These are phyloP conservation scores for Tephrocybe sp. DNA, from an alignment of 768 basidiomycete genomes.

Conservation along the genomic window DNA sequence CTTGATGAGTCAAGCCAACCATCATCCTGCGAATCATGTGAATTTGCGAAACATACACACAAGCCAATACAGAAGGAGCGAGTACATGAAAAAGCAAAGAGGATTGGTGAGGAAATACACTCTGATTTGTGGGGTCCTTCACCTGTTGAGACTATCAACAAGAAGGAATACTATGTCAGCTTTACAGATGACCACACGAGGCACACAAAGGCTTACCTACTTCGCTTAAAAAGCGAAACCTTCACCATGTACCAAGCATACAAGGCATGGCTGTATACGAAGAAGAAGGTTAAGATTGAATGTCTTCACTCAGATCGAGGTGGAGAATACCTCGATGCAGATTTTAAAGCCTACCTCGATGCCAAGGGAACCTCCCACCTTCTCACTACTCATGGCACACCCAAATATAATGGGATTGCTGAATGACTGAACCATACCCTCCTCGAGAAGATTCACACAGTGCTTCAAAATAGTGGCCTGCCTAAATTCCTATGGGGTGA, in stretches of 20 bases:
- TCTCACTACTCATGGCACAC: constrained; percentile 34
- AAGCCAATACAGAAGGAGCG: background rate
- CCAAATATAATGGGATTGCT: constrained; percentile 36
- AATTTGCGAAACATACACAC: background rate
- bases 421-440: constrained; percentile 33
- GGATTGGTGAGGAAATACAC: background rate
- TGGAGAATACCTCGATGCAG: constrained; percentile 31
- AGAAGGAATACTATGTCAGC: constrained; percentile 6
- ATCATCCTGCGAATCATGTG: background rate
- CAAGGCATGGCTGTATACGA: constrained; percentile 5
- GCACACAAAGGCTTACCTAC: background rate
- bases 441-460: constrained; percentile 20
- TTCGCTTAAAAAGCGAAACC: constrained; percentile 1
- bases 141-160: constrained; percentile 6
- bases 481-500: constrained; percentile 36
- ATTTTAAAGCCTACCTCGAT: constrained; percentile 24
- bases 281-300: background rate
- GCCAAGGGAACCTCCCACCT: constrained; percentile 29
- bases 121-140: constrained; percentile 8
- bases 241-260: background rate
- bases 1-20: constrained; percentile 13
- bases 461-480: constrained; percentile 25
- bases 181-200: constrained; percentile 7
- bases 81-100: background rate
- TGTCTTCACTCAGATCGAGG: constrained; percentile 33